A percentile compares a stretch with the other conserved stretches of the same genome.
Conservation (phyloP, 306 rosid species). For the apple (Malus domestica) region DNA sequence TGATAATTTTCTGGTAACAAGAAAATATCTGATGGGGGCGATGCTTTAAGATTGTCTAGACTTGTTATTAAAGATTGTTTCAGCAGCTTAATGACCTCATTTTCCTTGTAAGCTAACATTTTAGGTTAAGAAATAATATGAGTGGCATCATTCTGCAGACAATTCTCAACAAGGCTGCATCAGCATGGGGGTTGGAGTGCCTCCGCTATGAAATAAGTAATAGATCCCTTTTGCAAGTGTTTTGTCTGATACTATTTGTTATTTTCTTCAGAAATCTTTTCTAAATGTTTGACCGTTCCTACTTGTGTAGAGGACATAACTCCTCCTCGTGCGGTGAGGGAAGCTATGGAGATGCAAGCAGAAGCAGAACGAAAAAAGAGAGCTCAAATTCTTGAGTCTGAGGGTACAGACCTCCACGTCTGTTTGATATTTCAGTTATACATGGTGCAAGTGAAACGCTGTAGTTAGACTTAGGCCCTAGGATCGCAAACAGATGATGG, state of each 20-base stretch:
- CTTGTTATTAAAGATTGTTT: background rate
- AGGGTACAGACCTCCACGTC: slow-evolving; percentile 40
- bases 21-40: background rate
- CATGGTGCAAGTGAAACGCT: background rate
- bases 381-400: slow-evolving; percentile 95
- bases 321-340: slow-evolving; percentile 95
- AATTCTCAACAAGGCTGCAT: slow-evolving; percentile 77
- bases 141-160: slow-evolving; percentile 49
- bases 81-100: background rate
- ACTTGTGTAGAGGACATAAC: slow-evolving; percentile 79
- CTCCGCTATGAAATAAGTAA: slow-evolving; percentile 93
- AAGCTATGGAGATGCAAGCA: slow-evolving; percentile 99
- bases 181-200: slow-evolving; percentile 89
- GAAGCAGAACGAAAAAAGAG: slow-evolving; percentile 96
- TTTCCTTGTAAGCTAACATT: background rate
- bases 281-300: slow-evolving; percentile 5
- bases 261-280: background rate
- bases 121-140: background rate
- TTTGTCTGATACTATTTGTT: slow-evolving; percentile 1
- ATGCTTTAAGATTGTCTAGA: background rate
- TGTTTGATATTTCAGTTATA: slow-evolving; percentile 5
- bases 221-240: slow-evolving; percentile 15
- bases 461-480: background rate
- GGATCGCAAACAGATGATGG: background rate
- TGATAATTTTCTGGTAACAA: background rate